Base-by-base conservation (phyloP, 371 early-diverging fungal species). In the Sporodiniella umbellata region DNA sequence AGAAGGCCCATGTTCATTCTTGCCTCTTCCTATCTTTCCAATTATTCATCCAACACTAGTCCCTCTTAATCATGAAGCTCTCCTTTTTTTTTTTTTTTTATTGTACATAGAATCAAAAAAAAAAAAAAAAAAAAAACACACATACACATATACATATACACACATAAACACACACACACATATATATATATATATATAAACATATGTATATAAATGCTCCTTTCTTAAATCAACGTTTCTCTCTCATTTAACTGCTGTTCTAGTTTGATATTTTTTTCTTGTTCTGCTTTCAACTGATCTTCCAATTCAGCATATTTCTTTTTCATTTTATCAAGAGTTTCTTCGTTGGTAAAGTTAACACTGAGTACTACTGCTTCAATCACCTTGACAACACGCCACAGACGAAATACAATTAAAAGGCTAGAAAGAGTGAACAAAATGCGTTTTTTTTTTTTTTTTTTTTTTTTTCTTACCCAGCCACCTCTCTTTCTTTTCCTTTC, bases 311-410 rank as follows among this genome's bases (percentile, higher is more conserved):
- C 51, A 19, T 60, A 59, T 24, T 54, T 53, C 5, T 53, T 53
- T 26, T 40, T 52, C 1, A 68, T 17, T 17, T 24, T 25, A 23
- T 66, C 60, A 4, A 58, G 22, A 45, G 55, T 48, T 44, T 71
- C 69, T 23, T 71, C 37, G 19, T 71, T 59, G 4, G 57, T 43
- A 43, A 42, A 61, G 12, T 63, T 65, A 2, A 73, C 53, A 12
- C 77, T 64, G 40, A 66, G 42, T 0, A 68, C 59, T 4, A 68
- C 70, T 8, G 77, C 71, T 50, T 76, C 77, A 23, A 67, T 60
- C 31, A 76, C 58, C 40, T 72, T 69, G 33, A 76, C 68, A 11
- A 76, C 51, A 42, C 77, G 62, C 77, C 77, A 76, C n/a, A 72
- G 48, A 66, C 71, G 78, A 46, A 73, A 62, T 22, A 78, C 46